These are phyloP conservation scores for Flammula alnicola DNA, from an alignment of 1,284 basidiomycete species.

Conservation along the genomic window DNA sequence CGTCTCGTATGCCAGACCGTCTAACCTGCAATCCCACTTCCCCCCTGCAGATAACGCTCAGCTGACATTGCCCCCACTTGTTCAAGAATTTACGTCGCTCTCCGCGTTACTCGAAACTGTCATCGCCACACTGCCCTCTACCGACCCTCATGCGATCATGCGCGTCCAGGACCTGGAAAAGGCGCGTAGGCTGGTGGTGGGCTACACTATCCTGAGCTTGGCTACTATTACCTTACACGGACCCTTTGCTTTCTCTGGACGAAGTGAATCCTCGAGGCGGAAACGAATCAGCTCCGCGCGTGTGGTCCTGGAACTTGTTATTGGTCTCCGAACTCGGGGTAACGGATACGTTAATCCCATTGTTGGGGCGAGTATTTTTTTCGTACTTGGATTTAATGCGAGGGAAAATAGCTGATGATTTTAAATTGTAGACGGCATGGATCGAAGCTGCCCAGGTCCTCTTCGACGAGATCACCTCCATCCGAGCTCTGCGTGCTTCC, in stretches of 20 bases:
- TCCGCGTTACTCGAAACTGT: slow-evolving; percentile 19
- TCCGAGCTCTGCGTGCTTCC: slow-evolving; percentile 18
- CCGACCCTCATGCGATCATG: slow-evolving; percentile 15
- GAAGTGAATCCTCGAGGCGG: slow-evolving; percentile 21
- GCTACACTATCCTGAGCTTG: slow-evolving; percentile 20
- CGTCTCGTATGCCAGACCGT: not conserved
- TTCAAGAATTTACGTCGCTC: slow-evolving; percentile 24
- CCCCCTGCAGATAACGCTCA: slow-evolving; percentile 12
- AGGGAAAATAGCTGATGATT: not conserved
- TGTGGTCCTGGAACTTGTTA: slow-evolving; percentile 18
- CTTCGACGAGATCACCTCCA: slow-evolving; percentile 21
- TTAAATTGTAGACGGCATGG: slow-evolving; percentile 21
- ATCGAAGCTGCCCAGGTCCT: slow-evolving; percentile 27
- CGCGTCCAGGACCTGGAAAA: slow-evolving; percentile 17
- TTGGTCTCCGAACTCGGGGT: slow-evolving; percentile 16
- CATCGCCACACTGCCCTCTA: slow-evolving; percentile 11
- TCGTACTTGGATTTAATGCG: not conserved
- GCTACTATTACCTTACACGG: slow-evolving; percentile 25
- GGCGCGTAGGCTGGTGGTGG: slow-evolving; percentile 22
- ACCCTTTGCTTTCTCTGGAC: slow-evolving; percentile 18
- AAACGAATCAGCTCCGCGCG: slow-evolving; percentile 21
- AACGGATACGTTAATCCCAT: slow-evolving; percentile 23
- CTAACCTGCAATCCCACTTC: slow-evolving; percentile 1
- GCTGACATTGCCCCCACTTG: slow-evolving; percentile 15
- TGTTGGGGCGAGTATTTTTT: slow-evolving; percentile 20